Evolutionary conservation across 371 early-diverging fungal species (phyloP).

Genomic region (Rhizopus arrhizus): DNA sequence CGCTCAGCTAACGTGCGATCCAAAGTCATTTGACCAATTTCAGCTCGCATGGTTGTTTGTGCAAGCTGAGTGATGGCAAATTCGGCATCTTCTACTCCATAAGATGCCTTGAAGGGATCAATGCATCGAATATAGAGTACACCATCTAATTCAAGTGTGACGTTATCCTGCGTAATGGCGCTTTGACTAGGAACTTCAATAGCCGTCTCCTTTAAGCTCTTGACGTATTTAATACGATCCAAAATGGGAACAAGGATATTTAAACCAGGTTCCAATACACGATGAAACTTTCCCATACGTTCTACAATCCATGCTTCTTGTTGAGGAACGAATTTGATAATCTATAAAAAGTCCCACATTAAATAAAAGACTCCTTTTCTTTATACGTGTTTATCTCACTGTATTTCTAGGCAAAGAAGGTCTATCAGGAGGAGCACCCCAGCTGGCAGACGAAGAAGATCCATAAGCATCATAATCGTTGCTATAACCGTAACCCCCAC

Average conservation of each 20-base stretch:
- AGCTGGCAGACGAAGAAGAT: slow-evolving; percentile 22
- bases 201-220: slow-evolving; percentile 93
- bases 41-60: slow-evolving; percentile 98
- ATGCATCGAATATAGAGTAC: slow-evolving; percentile 93
- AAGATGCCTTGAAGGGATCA: slow-evolving; percentile 96
- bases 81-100: slow-evolving; percentile 95
- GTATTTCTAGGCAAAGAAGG: slow-evolving; percentile 57
- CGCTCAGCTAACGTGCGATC: slow-evolving; percentile 96
- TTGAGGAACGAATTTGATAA: slow-evolving; percentile 96
- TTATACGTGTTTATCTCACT: slow-evolving; percentile 24
- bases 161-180: slow-evolving; percentile 96
- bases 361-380: background rate
- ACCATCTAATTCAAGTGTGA: slow-evolving; percentile 94
- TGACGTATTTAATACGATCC: slow-evolving; percentile 90
- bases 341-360: slow-evolving; percentile 33
- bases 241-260: slow-evolving; percentile 86
- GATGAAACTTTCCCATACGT: slow-evolving; percentile 84
- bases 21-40: slow-evolving; percentile 97
- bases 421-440: slow-evolving; percentile 41
- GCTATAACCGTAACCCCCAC: slow-evolving; percentile 37
- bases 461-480: slow-evolving; percentile 40
- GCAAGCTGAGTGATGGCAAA: slow-evolving; percentile 96
- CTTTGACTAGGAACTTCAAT: slow-evolving; percentile 93
- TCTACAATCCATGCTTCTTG: slow-evolving; percentile 96
- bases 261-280: slow-evolving; percentile 90